These are phyloP conservation scores for Termitomyces sp. DNA, from an alignment of 768 basidiomycete genomes.

Conservation along the genomic window DNA sequence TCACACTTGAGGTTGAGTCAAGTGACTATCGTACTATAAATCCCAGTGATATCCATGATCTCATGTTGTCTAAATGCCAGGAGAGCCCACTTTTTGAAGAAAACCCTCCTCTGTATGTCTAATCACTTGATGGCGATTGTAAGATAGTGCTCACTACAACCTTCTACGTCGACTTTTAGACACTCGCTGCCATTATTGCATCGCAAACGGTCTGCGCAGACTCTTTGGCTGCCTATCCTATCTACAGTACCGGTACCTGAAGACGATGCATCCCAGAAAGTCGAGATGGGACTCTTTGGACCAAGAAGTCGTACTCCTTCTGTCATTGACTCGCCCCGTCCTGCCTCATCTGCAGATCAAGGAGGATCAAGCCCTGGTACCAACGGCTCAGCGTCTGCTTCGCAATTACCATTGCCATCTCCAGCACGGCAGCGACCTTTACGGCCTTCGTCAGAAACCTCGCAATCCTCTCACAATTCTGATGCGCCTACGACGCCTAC, in stretches of 20 bases:
- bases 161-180: neutral
- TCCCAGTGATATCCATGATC: constrained; percentile 13
- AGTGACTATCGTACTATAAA: neutral
- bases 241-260: neutral
- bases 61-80: constrained; percentile 12
- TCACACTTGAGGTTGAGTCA: neutral
- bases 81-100: neutral
- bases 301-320: constrained; percentile 8
- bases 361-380: neutral
- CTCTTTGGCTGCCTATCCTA: constrained; percentile 3
- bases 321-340: neutral
- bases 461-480: neutral
- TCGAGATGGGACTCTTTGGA: constrained; percentile 11
- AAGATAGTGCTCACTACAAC: neutral
- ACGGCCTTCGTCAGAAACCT: constrained; percentile 1
- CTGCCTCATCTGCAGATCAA: neutral
- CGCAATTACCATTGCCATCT: neutral
- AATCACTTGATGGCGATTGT: neutral
- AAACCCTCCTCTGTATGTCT: neutral
- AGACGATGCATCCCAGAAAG: neutral
- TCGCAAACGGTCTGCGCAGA: constrained; percentile 2
- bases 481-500: constrained; percentile 3
- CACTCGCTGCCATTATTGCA: neutral
- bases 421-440: neutral
- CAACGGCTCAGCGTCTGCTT: neutral